Evolutionary conservation across 176 grass and related monocot species (phyloP), one percentile per base, ranked within the genome.

Genomic region (Cenchrus americanus): DNA sequence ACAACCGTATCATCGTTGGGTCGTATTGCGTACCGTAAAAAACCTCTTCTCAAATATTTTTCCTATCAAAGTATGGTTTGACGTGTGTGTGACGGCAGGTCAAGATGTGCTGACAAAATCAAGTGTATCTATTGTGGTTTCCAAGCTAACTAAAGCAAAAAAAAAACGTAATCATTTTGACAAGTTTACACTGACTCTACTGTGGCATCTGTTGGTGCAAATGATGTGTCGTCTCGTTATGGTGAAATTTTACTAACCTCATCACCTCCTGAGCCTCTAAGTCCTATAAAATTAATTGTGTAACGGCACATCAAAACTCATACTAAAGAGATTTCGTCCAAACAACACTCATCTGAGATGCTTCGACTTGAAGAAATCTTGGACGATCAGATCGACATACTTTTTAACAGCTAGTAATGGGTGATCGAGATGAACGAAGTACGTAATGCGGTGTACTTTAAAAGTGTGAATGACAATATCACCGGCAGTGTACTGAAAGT

Each of bases 281-380:
- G 69, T 37, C 14, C 61, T 70, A 70, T 12, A 18, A 10, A 3
- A 22, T 9, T 80, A 53, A 44, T 63, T 32, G 23, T 48, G 44
- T 55, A 3, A 58, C 24, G 3, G 48, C 21, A 21, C n/a, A 54
- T 69, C 5, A 58, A 17, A 48, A 71, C 22, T 15, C 43, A 24
- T 49, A 26, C 27, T 30, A 30, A 30, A 21, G 22, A 62, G 24
- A 62, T 62, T 62, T 9, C 57, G 8, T 59, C 53, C 3, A 22
- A 22, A 59, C 8, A 59, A 59, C 21, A 59, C 22, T 59, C 57
- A 14, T 2, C 42, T 14, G 41, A 17, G 5, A 48, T 71, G 23
- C 23, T 86, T 86, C n/a, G 2, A 68, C 9, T 59, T 42, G 55
- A 40, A 42, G 14, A 60, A 71, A 85, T 9, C 41, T 17, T 70